Base-by-base conservation (phyloP, 2,329 filamentous ascomycete species). In the Neofusicoccum ribis region DNA sequence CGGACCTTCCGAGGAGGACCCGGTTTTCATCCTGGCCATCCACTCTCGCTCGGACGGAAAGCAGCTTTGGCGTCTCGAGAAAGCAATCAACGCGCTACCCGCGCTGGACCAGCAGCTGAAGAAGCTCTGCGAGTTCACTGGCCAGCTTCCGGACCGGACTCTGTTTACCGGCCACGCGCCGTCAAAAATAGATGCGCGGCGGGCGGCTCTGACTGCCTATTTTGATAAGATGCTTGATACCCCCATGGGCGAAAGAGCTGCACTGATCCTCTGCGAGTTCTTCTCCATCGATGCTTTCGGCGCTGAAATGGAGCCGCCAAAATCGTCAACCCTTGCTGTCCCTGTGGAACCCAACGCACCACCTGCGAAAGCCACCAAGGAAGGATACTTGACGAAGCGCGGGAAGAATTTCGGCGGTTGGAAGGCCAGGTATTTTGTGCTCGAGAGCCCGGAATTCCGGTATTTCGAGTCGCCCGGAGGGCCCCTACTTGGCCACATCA, bases 401-500 rank as follows among this genome's bases (percentile, higher is more conserved):
- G 95, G 95, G 56, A 99, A 99, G 83, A 98, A 98, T 73, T 99
- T 99, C 79, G 95, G 95, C 60, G 95, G 95, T 56, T 99, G 95
- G 95, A 99, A 99, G 79, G 93, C 93, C 11, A 82, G 89, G 65
- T 91, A 87, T 72, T 91, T 91, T 72, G 83, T 89, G 14, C 80
- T 91, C 3, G 86, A 91, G 70, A 88, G 88, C 9, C 85, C 89
- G 5, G 84, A 89, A 65, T 80, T 99, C 71, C 93, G 91, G 72
- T 99, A 99, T 76, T 98, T 91, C 72, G 95, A 99, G 78, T 88
- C 90, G 1, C 93, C 92, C 3, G 93, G 94, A 56, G 95, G 95
- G 50, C 88, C 92, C 15, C 92, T 97, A 75, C 81, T 98, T 44
- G 95, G 95, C 3, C 94, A 92, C 1, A 98, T 99, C 80, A 97